Base-by-base conservation (phyloP, 441 rosid species). In the Flueggea neowawraea region DNA sequence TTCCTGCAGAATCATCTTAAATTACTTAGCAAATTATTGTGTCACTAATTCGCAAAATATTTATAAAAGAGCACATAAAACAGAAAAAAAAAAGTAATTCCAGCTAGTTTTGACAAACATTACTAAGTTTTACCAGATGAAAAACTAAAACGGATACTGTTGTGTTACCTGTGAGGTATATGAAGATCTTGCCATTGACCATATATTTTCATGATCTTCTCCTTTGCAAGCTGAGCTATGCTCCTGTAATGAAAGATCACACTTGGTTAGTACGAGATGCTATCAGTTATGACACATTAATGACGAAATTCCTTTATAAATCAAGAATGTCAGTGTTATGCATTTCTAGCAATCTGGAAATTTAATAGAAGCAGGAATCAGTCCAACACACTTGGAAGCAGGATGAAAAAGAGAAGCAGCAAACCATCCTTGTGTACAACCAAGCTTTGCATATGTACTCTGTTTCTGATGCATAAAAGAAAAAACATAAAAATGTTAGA, bases 401-500 rank as follows among this genome's bases (percentile, higher is more conserved):
- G 84, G 91, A 66, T 89, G 94, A 51, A 75, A 69, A 63, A 85
- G 76, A 69, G 91, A 82, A 64, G 96, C 87, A 53, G 74, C 71
- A 73, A 89, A 87, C 91, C 94, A 87, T 57, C 90, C 96, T 82
- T 85, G 96, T 4, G 94, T 83, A 58, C 88, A 85, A 57, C 91
- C 94, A 76, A 87, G 96, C 85, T 72, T 89, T 47, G 84, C 83
- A 73, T 86, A 89, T 3, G 94, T 85, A 72, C 84, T 81, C 94
- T 89, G 78, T 55, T 14, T 31, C n/a, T 60, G 22, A 32, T 8
- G 28, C 44, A 53, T 59, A 48, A 54, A 59, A 57, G 11, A 12
- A 36, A 70, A 61, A 7, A 61, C 28, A 22, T 22, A 22, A 22
- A 22, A 43, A 17, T 58, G 6, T 41, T 43, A 44, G 16, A 45